These are phyloP conservation scores for Auxenochlorella pyrenoidosa DNA, from an alignment of 139 green algal genomes.

Conservation along the genomic window DNA sequence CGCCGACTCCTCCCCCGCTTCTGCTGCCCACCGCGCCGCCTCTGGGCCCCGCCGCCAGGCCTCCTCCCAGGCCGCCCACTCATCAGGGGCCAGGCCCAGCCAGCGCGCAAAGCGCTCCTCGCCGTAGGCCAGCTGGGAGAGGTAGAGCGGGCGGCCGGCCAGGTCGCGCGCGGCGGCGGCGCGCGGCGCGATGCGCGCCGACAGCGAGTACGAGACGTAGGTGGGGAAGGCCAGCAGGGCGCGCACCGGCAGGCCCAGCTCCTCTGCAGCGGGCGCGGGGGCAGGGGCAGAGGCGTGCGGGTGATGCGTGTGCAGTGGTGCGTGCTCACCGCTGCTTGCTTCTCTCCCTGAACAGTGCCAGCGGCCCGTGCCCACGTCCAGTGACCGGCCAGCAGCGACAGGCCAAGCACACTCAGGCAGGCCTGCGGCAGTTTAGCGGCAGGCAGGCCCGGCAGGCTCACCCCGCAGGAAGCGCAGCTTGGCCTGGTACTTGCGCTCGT, in stretches of 20 bases:
- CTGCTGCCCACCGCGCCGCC: background rate
- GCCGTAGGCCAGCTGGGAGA: background rate
- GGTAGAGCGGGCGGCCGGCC: background rate
- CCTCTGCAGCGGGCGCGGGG: background rate
- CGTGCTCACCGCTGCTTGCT: too few relatives aligned
- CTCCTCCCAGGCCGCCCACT: background rate
- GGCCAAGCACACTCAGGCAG: background rate
- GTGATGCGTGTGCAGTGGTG: too few relatives aligned
- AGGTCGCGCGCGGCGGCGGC: slow-evolving; percentile 7
- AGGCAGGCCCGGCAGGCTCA: background rate
- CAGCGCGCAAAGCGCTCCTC: background rate
- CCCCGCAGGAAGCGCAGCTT: slow-evolving; percentile 43
- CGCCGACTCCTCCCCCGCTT: background rate
- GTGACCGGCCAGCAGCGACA: background rate
- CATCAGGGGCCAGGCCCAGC: background rate
- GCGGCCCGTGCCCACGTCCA: background rate
- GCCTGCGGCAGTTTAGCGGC: background rate
- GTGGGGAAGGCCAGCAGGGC: slow-evolving; percentile 33
- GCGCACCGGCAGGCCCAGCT: slow-evolving; percentile 12
- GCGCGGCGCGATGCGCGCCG: slow-evolving; percentile 38
- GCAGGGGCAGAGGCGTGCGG: too few relatives aligned
- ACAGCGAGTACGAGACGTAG: slow-evolving; percentile 41
- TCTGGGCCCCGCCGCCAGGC: slow-evolving; percentile 3
- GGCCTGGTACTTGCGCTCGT: slow-evolving; percentile 32
- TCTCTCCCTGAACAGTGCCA: too few relatives aligned